A percentile compares a stretch with the other conserved stretches of the same genome.
Evolutionary conservation across 202 grass and related monocot genomes (phyloP).

Genomic region (Sporobolus alterniflorus): DNA sequence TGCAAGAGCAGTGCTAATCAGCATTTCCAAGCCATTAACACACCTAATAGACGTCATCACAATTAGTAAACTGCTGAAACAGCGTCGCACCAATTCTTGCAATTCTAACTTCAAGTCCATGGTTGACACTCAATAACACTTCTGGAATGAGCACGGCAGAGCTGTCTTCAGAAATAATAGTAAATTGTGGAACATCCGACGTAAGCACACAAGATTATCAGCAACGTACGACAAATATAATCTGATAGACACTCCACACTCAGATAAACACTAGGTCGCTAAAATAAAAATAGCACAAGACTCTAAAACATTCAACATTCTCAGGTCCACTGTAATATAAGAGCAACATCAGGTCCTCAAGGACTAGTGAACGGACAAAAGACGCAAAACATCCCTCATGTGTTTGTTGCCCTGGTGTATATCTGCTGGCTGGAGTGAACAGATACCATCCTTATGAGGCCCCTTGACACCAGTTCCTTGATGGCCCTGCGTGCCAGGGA

Average conservation of each 20-base stretch:
- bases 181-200: not conserved
- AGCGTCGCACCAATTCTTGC: no score
- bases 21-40: no score
- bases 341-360: not conserved
- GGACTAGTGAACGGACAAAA: conserved; percentile 1
- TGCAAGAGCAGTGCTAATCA: no score
- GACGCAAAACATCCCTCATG: conserved; percentile 37
- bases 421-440: conserved; percentile 89
- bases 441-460: conserved; percentile 80
- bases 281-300: not conserved
- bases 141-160: no score
- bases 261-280: not conserved
- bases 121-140: no score
- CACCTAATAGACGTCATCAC: no score
- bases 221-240: not conserved
- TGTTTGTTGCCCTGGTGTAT: conserved; percentile 88
- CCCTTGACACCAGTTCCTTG: conserved; percentile 77
- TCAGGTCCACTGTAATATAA: not conserved
- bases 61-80: no score
- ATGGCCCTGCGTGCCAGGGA: conserved; percentile 85
- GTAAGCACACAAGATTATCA: not conserved
- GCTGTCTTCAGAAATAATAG: no score
- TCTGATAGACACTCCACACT: not conserved
- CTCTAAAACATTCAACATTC: conserved; percentile 28
- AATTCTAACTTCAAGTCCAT: no score